phyloP scores from a whole-genome alignment of 2,329 filamentous ascomycete species.

The Thermothelomyces thermophilus region DNA sequence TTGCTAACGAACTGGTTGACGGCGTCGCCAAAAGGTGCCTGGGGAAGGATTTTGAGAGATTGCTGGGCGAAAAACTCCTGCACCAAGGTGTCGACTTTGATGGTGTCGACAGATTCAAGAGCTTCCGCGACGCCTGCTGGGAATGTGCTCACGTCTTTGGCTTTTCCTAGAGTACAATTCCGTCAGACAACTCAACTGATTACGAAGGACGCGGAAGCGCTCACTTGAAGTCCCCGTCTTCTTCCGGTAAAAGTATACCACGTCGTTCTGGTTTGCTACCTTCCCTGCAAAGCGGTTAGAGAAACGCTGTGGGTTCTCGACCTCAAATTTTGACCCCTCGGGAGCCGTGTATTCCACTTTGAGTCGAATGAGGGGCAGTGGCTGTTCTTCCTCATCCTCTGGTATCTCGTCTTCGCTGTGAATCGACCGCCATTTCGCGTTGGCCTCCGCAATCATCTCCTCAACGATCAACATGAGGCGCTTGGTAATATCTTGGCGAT shows the following conservation, averaged over 20 bases:
- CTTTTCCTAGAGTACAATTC: conserved; percentile 28
- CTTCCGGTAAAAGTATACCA: conserved; percentile 87
- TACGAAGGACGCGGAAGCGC: conserved; percentile 18
- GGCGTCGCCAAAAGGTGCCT: conserved; percentile 87
- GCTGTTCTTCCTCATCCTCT: conserved; percentile 53
- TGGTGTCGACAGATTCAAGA: conserved; percentile 58
- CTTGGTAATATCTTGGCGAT: conserved; percentile 71
- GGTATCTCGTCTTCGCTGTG: conserved; percentile 57
- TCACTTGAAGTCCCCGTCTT: conserved; percentile 55
- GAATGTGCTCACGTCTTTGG: conserved; percentile 48
- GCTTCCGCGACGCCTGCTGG: conserved; percentile 59
- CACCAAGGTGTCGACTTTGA: conserved; percentile 86
- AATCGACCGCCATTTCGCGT: conserved; percentile 70
- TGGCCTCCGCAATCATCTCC: conserved; percentile 80
- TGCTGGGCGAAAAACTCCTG: conserved; percentile 81
- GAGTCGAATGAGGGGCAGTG: conserved; percentile 77
- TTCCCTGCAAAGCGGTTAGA: conserved; percentile 86
- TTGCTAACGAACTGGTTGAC: conserved; percentile 91
- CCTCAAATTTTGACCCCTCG: conserved; percentile 78
- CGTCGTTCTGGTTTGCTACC: conserved; percentile 90
- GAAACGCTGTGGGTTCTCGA: conserved; percentile 92
- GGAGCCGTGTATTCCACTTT: conserved; percentile 85
- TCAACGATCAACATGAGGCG: conserved; percentile 73
- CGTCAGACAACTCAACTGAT: conserved; percentile 4
- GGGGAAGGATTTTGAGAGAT: conserved; percentile 84